Base-by-base conservation (phyloP, 176 grass and related monocot genomes). In the Canna indica region DNA sequence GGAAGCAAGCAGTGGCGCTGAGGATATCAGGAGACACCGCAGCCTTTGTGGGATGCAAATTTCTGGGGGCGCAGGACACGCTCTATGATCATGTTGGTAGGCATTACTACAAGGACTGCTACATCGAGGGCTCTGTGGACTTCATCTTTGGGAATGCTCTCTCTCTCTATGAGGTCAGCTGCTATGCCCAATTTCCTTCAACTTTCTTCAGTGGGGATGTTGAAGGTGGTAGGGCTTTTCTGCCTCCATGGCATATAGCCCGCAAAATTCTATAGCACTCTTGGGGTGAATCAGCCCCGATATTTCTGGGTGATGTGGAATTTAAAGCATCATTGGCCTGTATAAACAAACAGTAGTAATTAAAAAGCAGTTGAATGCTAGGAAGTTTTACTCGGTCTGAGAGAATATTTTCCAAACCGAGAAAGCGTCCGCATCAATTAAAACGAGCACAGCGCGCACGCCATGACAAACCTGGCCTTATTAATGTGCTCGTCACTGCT, bases 111-210 rank as follows among this genome's bases (percentile, higher is more conserved):
- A 95, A 95, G 33, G 91, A 95, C 0, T 95, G 91, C 75, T 95
- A 91, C 85, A 85, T 95, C 65, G 90, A 99, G 47, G 94, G 94
- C 29, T 99, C 94, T 26, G 87, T 99, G 18, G 94, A 99, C 79
- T 99, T 99, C 89, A 99, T 99, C 60, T 93, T 99, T 75, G 94
- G 90, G 59, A 90, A 99, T 64, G 94, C 94, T 15, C 89, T 93
- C 75, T 93, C 94, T 14, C 84, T 96, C 15, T 96, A 74, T 35
- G 85, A 91, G 91, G 91, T 96, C 22, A 46, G 41, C 6, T 7
- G 33, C 25, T 46, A n/a, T 69, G n/a, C 20, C 13, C 1, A 11
- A 42, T 1, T 30, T 14, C 26, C 27, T 60, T 60, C 13, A 16
- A 28, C 58, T 60, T 30, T 54, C 22, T 54, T 28, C 25, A 60